phyloP scores from a whole-genome alignment of 257 asterid genomes.

The Nicotiana noctiflora region DNA sequence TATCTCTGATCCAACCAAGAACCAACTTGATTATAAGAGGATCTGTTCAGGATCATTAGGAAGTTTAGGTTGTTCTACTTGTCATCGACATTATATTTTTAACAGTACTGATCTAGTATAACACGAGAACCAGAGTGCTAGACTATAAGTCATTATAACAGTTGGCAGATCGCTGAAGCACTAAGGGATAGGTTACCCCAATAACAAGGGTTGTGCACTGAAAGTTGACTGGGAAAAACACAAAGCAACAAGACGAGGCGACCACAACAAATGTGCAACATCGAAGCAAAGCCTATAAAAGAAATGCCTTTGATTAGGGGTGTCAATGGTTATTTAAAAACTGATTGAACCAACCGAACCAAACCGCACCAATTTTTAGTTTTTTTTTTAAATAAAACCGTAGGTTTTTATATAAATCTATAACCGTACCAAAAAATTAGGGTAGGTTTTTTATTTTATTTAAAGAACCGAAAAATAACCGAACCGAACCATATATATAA shows the following conservation, averaged over 20 bases:
- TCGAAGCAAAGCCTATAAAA: background rate
- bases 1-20: background rate
- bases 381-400: too few relatives aligned
- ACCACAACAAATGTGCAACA: background rate
- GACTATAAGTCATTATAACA: background rate
- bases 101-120: background rate
- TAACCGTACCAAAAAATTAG: too few relatives aligned
- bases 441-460: too few relatives aligned
- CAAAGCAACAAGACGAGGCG: background rate
- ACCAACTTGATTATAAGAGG: background rate
- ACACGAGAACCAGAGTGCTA: background rate
- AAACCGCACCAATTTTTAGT: too few relatives aligned
- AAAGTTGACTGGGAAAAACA: background rate
- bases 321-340: too few relatives aligned
- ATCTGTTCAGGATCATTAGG: background rate
- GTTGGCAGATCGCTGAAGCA: background rate
- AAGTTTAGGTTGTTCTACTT: background rate
- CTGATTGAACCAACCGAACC: too few relatives aligned
- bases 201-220: background rate
- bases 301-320: background rate
- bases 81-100: background rate
- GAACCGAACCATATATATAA: too few relatives aligned
- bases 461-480: too few relatives aligned
- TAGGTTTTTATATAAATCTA: too few relatives aligned
- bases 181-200: background rate